These are phyloP conservation scores for Graphilbum fragrans DNA, from an alignment of 2,329 filamentous ascomycete species.

Conservation along the genomic window DNA sequence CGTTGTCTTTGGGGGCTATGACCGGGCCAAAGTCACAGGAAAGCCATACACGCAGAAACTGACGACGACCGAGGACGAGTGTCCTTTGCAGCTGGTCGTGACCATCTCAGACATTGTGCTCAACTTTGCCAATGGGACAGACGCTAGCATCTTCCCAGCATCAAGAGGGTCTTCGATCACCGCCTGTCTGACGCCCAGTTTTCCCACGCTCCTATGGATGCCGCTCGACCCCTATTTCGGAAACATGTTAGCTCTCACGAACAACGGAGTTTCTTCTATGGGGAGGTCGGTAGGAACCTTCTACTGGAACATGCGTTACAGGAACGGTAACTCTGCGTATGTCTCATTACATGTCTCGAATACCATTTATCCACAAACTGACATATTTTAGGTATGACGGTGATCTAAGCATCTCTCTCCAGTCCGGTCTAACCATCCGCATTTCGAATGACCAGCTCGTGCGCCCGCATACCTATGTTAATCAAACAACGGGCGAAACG, in stretches of 20 bases:
- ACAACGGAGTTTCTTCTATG: neutral
- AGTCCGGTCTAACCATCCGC: slow-evolving; percentile 9
- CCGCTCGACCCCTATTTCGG: slow-evolving; percentile 12
- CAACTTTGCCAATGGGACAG: slow-evolving; percentile 20
- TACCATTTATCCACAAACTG: no score
- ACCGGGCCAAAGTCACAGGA: slow-evolving; percentile 14
- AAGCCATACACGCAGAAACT: slow-evolving; percentile 12
- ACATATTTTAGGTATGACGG: slow-evolving; percentile 6
- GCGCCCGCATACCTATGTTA: slow-evolving; percentile 8
- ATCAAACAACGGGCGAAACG: neutral
- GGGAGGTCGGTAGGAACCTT: slow-evolving; percentile 8
- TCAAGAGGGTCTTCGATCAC: slow-evolving; percentile 6
- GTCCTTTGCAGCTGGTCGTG: slow-evolving; percentile 17
- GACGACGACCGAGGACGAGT: slow-evolving; percentile 7
- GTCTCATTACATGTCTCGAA: no score
- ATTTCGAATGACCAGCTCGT: slow-evolving; percentile 20
- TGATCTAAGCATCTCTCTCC: slow-evolving; percentile 11
- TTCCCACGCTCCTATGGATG: slow-evolving; percentile 11
- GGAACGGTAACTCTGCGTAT: neutral
- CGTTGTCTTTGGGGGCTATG: slow-evolving; percentile 18
- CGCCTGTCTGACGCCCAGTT: slow-evolving; percentile 12
- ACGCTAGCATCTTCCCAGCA: slow-evolving; percentile 14
- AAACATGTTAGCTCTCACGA: slow-evolving; percentile 4
- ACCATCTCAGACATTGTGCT: slow-evolving; percentile 17
- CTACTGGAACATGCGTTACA: neutral